Evolutionary conservation across 1,139 yeast genomes (phyloP).

Genomic region (Pichia sp.): DNA sequence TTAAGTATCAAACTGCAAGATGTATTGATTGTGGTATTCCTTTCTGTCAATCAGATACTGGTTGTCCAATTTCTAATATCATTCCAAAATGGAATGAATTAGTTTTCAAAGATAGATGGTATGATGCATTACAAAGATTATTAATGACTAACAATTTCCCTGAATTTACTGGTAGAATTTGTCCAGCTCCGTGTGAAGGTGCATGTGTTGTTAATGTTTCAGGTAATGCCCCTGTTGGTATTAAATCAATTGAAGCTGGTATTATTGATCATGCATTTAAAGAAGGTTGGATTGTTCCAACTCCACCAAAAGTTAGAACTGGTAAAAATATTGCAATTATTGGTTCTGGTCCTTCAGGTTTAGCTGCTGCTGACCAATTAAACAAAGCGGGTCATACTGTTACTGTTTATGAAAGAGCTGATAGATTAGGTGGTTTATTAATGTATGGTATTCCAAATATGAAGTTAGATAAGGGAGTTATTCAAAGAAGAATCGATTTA

Average conservation of each 20-base stretch:
- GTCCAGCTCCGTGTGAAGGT: constrained; percentile 99
- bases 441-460: constrained; percentile 99
- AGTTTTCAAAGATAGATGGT: constrained; percentile 94
- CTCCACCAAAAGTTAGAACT: constrained; percentile 72
- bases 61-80: constrained; percentile 95
- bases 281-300: constrained; percentile 92
- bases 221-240: constrained; percentile 87
- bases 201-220: constrained; percentile 95
- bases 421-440: constrained; percentile 92
- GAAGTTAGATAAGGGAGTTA: constrained; percentile 92
- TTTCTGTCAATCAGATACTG: constrained; percentile 96
- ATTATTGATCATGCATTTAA: constrained; percentile 95
- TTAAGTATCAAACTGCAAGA: constrained; percentile 91
- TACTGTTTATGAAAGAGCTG: constrained; percentile 88
- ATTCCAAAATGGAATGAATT: constrained; percentile 98
- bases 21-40: constrained; percentile 99
- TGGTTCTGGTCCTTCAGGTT: constrained; percentile 97
- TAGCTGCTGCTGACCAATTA: constrained; percentile 94
- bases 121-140: constrained; percentile 84
- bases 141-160: constrained; percentile 98
- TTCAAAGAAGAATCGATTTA: constrained; percentile 87
- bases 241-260: constrained; percentile 92
- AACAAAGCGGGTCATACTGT: constrained; percentile 93
- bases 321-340: constrained; percentile 80
- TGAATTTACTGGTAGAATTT: constrained; percentile 95